Percentiles rank a stretch among this genome's conserved stretches.
Evolutionary conservation across 2,329 filamentous ascomycete genomes (phyloP).

Genomic region (Fusarium sulawesiense): DNA sequence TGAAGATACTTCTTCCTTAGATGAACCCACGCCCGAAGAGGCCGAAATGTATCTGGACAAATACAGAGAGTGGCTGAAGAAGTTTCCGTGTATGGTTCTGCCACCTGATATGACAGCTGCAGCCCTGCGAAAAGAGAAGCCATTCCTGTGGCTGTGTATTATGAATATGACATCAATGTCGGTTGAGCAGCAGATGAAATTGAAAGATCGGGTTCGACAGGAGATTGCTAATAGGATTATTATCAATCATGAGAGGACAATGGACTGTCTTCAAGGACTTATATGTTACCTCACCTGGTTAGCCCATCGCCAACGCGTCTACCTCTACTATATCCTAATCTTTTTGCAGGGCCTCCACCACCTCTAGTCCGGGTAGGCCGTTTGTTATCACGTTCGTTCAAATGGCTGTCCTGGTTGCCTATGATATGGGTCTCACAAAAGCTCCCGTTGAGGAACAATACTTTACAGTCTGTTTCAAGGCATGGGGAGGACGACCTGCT

Average conservation of each 20-base stretch:
- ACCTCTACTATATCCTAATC: constrained; percentile 6
- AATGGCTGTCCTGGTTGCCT: constrained; percentile 57
- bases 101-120: constrained; percentile 52
- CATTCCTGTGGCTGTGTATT: constrained; percentile 64
- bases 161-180: constrained; percentile 59
- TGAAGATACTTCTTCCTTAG: constrained; percentile 36
- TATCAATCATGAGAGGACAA: constrained; percentile 59
- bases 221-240: constrained; percentile 60
- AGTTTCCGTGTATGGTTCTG: constrained; percentile 60
- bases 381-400: constrained; percentile 59
- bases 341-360: constrained; percentile 53
- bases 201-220: constrained; percentile 57
- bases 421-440: constrained; percentile 60
- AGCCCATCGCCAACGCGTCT: constrained; percentile 17
- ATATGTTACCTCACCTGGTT: constrained; percentile 61
- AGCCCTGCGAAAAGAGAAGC: constrained; percentile 54
- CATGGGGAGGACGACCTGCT: constrained; percentile 47
- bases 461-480: constrained; percentile 52
- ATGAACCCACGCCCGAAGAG: constrained; percentile 51
- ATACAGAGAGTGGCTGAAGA: constrained; percentile 57
- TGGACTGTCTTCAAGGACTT: constrained; percentile 65
- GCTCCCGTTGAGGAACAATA: constrained; percentile 52
- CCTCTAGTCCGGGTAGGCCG: constrained; percentile 54
- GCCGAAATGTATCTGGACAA: constrained; percentile 55
- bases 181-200: constrained; percentile 52